Conservation (phyloP, 1,284 basidiomycete species). For the Cutaneotrichosporon cavernicola region DNA sequence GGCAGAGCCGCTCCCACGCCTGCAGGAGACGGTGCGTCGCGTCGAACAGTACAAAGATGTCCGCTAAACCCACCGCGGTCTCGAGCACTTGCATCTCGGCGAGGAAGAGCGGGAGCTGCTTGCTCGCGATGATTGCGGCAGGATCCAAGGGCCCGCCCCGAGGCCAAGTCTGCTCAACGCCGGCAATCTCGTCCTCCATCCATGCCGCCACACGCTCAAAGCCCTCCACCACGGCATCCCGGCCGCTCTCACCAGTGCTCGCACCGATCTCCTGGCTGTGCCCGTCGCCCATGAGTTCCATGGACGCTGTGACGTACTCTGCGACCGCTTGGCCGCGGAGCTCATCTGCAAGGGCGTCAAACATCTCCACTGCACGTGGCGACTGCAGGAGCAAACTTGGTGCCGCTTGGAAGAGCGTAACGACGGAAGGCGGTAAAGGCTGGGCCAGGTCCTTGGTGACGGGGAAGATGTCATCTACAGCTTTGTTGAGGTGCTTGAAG, state of each 20-base stretch:
- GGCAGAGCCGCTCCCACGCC: slow-evolving; percentile 48
- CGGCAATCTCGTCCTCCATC: slow-evolving; percentile 45
- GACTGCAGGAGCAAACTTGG: slow-evolving; percentile 29
- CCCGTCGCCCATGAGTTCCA: slow-evolving; percentile 35
- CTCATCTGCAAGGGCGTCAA: slow-evolving; percentile 41
- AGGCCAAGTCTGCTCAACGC: slow-evolving; percentile 41
- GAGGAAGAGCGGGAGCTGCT: slow-evolving; percentile 51
- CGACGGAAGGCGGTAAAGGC: slow-evolving; percentile 36
- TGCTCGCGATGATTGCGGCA: slow-evolving; percentile 44
- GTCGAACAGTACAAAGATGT: slow-evolving; percentile 51
- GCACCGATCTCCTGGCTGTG: slow-evolving; percentile 18
- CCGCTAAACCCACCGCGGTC: slow-evolving; percentile 37
- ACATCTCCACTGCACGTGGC: slow-evolving; percentile 13
- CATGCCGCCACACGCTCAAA: slow-evolving; percentile 48
- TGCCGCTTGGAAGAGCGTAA: slow-evolving; percentile 37
- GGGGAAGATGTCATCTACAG: slow-evolving; percentile 38
- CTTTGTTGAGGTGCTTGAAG: slow-evolving; percentile 25
- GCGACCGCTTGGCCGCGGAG: slow-evolving; percentile 43
- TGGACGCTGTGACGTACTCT: slow-evolving; percentile 45
- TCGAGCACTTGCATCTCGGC: slow-evolving; percentile 50
- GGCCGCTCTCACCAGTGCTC: slow-evolving; percentile 28
- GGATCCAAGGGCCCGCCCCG: slow-evolving; percentile 41
- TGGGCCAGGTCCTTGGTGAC: slow-evolving; percentile 31
- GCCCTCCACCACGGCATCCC: slow-evolving; percentile 38
- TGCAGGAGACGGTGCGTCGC: slow-evolving; percentile 39